Evolutionary conservation across 108 stramenopile genomes (phyloP).

Genomic region (Nitzschia sp.): DNA sequence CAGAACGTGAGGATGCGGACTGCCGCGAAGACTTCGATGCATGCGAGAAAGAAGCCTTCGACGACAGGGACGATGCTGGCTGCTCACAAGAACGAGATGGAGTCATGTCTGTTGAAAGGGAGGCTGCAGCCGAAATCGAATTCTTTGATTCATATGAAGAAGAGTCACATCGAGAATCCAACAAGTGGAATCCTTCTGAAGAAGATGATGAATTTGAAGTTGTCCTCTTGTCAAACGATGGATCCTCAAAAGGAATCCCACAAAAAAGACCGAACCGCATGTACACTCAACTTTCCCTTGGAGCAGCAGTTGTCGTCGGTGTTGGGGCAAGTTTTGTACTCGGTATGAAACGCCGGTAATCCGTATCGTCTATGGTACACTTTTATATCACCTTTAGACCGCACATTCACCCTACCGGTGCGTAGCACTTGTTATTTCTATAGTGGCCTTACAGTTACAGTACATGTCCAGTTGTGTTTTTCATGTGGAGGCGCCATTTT

Average conservation of each 20-base stretch:
- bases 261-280: not conserved
- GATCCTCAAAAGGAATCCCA: not conserved
- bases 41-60: too few relatives aligned
- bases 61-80: too few relatives aligned
- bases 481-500: too few relatives aligned
- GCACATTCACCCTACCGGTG: not conserved
- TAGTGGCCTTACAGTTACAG: not conserved
- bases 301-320: conserved; percentile 2
- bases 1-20: too few relatives aligned
- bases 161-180: too few relatives aligned
- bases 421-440: not conserved
- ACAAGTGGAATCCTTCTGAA: too few relatives aligned
- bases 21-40: too few relatives aligned
- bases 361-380: not conserved
- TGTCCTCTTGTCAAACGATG: not conserved
- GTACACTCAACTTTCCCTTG: not conserved
- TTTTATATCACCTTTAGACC: not conserved
- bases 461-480: not conserved
- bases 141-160: too few relatives aligned
- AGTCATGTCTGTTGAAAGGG: too few relatives aligned
- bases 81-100: too few relatives aligned
- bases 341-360: not conserved
- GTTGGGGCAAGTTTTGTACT: not conserved
- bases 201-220: not conserved
- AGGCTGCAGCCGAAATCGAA: too few relatives aligned